Conservation (phyloP, 2,329 filamentous ascomycete genomes). For the Elsinoe batatas region DNA sequence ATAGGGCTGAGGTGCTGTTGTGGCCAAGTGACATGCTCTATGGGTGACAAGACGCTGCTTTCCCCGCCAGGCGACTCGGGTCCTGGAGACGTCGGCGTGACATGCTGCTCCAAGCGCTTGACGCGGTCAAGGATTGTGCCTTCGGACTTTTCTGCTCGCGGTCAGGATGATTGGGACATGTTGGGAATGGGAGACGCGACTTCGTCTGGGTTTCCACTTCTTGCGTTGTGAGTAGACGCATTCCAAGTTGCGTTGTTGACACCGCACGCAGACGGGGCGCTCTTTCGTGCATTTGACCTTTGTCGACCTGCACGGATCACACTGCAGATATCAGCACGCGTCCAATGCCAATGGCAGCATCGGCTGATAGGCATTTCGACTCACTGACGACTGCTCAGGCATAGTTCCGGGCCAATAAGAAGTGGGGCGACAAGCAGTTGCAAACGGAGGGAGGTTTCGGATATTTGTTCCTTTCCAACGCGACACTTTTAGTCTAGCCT, state of each 20-base stretch:
- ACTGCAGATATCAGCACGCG: not conserved
- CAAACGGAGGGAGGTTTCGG: not conserved
- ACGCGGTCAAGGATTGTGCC: conserved; percentile 11
- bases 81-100: not conserved
- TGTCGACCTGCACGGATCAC: conserved; percentile 9
- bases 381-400: conserved; percentile 11
- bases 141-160: conserved; percentile 3
- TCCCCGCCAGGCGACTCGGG: not conserved
- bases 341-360: not conserved
- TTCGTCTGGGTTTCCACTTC: conserved; percentile 8
- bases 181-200: not conserved
- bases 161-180: not conserved
- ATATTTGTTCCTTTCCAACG: not conserved
- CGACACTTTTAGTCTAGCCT: not conserved
- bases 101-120: conserved; percentile 10
- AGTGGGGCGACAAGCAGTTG: conserved; percentile 1
- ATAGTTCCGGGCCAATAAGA: not conserved
- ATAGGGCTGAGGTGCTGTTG: not conserved
- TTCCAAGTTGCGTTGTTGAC: not conserved
- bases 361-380: not conserved
- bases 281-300: conserved; percentile 13
- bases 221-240: conserved; percentile 6
- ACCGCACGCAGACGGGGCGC: not conserved
- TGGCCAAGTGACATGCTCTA: not conserved
- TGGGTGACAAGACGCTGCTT: not conserved